Conservation (phyloP, 2,329 filamentous ascomycete genomes). For the Pestalotiopsis sp. region DNA sequence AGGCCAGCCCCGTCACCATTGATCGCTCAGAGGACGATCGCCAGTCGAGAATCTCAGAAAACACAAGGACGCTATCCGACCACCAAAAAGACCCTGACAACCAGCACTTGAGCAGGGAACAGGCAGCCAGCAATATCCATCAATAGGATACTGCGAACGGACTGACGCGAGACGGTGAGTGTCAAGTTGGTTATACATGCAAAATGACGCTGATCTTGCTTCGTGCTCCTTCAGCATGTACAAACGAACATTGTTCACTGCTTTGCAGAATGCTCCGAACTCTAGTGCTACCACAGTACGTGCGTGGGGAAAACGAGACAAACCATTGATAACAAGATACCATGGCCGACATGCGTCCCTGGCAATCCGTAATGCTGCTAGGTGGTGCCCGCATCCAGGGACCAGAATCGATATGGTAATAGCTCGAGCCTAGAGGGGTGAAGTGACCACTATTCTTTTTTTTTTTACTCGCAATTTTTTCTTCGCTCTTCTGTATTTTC, state of each 20-base stretch:
- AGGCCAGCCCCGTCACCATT: not conserved
- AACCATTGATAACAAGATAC: not conserved
- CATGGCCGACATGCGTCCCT: not conserved
- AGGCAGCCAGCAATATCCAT: not conserved
- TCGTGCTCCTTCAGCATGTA: not conserved
- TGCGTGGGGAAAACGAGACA: not conserved
- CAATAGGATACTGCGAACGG: not conserved
- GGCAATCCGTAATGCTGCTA: not conserved
- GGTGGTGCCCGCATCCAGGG: not conserved
- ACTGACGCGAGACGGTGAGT: not conserved
- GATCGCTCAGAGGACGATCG: not conserved
- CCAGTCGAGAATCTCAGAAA: not conserved
- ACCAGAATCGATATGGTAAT: not conserved
- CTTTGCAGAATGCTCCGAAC: not conserved
- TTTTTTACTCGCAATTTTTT: not conserved
- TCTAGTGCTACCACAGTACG: not conserved
- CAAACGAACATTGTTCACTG: not conserved
- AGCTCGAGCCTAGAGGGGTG: not conserved
- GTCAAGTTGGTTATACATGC: not conserved
- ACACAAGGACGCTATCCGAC: not conserved
- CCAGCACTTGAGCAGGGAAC: not conserved
- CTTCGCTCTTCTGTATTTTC: not conserved
- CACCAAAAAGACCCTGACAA: not conserved
- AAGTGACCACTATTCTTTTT: not conserved
- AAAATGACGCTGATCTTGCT: not conserved